Conservation (phyloP, 2,329 filamentous ascomycete genomes). For the Waltergamsia citrina region DNA sequence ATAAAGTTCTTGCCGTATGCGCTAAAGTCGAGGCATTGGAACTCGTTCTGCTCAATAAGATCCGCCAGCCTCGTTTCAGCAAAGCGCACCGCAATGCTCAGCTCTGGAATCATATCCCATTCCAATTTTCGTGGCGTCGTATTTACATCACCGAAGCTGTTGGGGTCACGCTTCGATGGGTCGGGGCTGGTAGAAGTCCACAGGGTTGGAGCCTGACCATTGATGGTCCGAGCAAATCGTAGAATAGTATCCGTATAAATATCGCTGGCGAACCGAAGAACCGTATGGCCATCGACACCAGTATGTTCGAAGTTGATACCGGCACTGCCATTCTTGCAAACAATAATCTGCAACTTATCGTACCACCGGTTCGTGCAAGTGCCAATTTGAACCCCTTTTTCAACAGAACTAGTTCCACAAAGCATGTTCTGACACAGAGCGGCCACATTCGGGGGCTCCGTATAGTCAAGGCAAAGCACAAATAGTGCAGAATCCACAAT, state of each 20-base stretch:
- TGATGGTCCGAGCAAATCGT: slow-evolving; percentile 89
- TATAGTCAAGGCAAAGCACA: slow-evolving; percentile 85
- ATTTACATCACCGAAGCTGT: slow-evolving; percentile 85
- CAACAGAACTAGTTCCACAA: slow-evolving; percentile 85
- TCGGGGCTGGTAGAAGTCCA: slow-evolving; percentile 90
- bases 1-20: slow-evolving; percentile 97
- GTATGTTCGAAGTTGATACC: slow-evolving; percentile 99
- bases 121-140: slow-evolving; percentile 93
- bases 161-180: slow-evolving; percentile 82
- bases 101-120: slow-evolving; percentile 93
- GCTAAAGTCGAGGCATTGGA: slow-evolving; percentile 79
- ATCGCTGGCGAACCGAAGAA: slow-evolving; percentile 91
- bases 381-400: slow-evolving; percentile 89
- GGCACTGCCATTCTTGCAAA: slow-evolving; percentile 96
- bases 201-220: slow-evolving; percentile 80
- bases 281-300: slow-evolving; percentile 93
- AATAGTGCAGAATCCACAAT: slow-evolving; percentile 95
- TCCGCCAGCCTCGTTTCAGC: slow-evolving; percentile 92
- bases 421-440: slow-evolving; percentile 98
- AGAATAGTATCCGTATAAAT: slow-evolving; percentile 97
- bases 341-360: slow-evolving; percentile 97
- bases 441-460: slow-evolving; percentile 69
- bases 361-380: slow-evolving; percentile 99
- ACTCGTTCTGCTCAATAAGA: slow-evolving; percentile 93
- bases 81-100: slow-evolving; percentile 85